Percentiles rank a stretch among this genome's conserved stretches.
Conservation (phyloP, 2,329 filamentous ascomycete genomes). For the Coleophoma crateriformis region DNA sequence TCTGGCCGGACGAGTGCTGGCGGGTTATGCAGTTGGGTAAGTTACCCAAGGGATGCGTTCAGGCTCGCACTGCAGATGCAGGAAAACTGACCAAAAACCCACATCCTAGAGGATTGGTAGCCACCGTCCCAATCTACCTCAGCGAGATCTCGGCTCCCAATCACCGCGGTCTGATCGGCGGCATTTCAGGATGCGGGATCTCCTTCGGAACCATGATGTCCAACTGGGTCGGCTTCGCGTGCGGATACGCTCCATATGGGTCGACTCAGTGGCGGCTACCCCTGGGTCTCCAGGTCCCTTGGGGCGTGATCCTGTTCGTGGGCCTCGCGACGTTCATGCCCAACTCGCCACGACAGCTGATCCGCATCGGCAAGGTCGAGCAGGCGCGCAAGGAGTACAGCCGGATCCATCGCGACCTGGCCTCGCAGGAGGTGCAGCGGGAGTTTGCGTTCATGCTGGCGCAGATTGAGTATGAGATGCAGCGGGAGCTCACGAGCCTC, state of each 20-base stretch:
- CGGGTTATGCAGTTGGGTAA: slow-evolving; percentile 40
- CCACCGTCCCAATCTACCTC: slow-evolving; percentile 22
- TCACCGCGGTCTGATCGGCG: slow-evolving; percentile 20
- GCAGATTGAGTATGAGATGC: slow-evolving; percentile 52
- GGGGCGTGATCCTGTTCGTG: slow-evolving; percentile 47
- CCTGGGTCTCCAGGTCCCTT: slow-evolving; percentile 48
- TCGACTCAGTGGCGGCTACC: slow-evolving; percentile 48
- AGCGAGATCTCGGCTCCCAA: slow-evolving; percentile 21
- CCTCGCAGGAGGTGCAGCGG: slow-evolving; percentile 35
- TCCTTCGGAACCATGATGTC: slow-evolving; percentile 49
- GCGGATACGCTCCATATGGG: slow-evolving; percentile 46
- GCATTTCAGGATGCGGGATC: slow-evolving; percentile 44
- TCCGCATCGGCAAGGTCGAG: slow-evolving; percentile 42
- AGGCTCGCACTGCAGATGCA: too few species aligned
- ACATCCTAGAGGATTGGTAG: slow-evolving; percentile 22
- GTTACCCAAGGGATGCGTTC: slow-evolving; percentile 5
- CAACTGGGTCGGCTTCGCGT: slow-evolving; percentile 53
- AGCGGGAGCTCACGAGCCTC: slow-evolving; percentile 46
- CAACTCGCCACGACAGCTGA: slow-evolving; percentile 46
- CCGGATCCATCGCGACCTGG: slow-evolving; percentile 40
- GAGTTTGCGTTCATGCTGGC: slow-evolving; percentile 49
- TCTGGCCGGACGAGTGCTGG: slow-evolving; percentile 40
- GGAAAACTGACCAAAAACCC: not conserved
- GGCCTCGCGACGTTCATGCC: slow-evolving; percentile 51
- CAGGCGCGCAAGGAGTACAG: slow-evolving; percentile 41